These are phyloP conservation scores for Gossypium aridum DNA, from an alignment of 441 rosid genomes.

Conservation along the genomic window DNA sequence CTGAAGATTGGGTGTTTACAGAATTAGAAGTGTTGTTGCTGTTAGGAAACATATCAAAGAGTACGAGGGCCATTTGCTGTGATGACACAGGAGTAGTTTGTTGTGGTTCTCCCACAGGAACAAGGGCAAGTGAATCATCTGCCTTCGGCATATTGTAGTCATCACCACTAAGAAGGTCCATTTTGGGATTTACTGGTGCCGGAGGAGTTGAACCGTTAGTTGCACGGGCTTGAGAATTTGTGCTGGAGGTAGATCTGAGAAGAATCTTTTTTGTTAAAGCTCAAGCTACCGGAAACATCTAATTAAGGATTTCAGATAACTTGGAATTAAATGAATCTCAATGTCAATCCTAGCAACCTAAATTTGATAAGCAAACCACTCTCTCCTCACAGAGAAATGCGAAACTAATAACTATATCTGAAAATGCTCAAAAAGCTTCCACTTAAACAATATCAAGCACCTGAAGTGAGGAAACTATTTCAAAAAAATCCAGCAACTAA, in stretches of 20 bases:
- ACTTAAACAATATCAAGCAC: neutral
- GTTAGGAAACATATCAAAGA: conserved; percentile 80
- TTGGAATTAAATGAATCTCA: neutral
- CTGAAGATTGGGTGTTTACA: conserved; percentile 42
- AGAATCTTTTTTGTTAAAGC: conserved; percentile 14
- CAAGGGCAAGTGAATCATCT: conserved; percentile 64
- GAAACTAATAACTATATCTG: neutral
- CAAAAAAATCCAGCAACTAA: neutral
- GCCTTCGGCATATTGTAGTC: conserved; percentile 59
- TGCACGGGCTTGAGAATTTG: conserved; percentile 41
- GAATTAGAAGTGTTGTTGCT: conserved; percentile 36
- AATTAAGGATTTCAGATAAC: neutral
- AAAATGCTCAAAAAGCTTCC: neutral
- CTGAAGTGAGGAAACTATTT: neutral
- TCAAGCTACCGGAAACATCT: neutral
- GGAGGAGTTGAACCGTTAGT: conserved; percentile 48
- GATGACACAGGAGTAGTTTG: conserved; percentile 40
- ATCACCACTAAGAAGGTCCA: conserved; percentile 95
- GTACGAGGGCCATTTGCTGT: conserved; percentile 81
- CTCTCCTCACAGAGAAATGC: neutral
- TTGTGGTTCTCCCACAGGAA: conserved; percentile 66
- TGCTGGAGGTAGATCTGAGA: conserved; percentile 53
- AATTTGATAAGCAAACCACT: neutral
- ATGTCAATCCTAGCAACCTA: conserved; percentile 1
- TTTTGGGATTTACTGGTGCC: conserved; percentile 46